phyloP scores from a whole-genome alignment of 2,329 filamentous ascomycete species.

The Rachicladosporium sp. region DNA sequence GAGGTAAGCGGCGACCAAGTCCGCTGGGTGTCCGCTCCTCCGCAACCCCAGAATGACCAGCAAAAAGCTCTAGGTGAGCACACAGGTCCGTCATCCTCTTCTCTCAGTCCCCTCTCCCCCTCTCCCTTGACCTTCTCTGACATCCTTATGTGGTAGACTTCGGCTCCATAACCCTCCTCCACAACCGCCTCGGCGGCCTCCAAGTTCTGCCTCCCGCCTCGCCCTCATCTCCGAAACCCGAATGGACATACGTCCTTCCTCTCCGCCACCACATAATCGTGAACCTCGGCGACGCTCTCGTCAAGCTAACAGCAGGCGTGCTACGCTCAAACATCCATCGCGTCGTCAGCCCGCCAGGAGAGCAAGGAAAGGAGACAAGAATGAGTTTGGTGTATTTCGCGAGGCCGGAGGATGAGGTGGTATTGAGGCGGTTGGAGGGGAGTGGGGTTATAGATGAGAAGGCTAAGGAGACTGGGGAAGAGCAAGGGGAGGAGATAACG shows the following conservation, averaged over 20 bases:
- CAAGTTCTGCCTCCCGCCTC: conserved; percentile 36
- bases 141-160: conserved; percentile 29
- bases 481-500: conserved; percentile 14
- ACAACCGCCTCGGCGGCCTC: conserved; percentile 44
- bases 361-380: conserved; percentile 32
- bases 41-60: conserved; percentile 31
- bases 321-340: conserved; percentile 32
- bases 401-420: conserved; percentile 37
- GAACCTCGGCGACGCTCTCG: conserved; percentile 37
- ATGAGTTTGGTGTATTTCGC: conserved; percentile 45
- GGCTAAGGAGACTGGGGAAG: conserved; percentile 13
- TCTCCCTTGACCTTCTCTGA: neutral
- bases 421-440: conserved; percentile 27
- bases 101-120: neutral
- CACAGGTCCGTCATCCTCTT: conserved; percentile 20
- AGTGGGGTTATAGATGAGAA: conserved; percentile 18
- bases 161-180: conserved; percentile 43
- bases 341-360: conserved; percentile 37
- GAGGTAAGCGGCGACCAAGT: conserved; percentile 39
- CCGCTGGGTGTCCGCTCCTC: conserved; percentile 40
- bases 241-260: conserved; percentile 43
- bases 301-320: conserved; percentile 31
- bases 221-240: conserved; percentile 3
- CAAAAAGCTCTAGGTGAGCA: conserved; percentile 38
- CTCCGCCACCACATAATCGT: conserved; percentile 36